phyloP scores from a whole-genome alignment of 1,284 basidiomycete genomes.

The Ganoderma lingzhi region DNA sequence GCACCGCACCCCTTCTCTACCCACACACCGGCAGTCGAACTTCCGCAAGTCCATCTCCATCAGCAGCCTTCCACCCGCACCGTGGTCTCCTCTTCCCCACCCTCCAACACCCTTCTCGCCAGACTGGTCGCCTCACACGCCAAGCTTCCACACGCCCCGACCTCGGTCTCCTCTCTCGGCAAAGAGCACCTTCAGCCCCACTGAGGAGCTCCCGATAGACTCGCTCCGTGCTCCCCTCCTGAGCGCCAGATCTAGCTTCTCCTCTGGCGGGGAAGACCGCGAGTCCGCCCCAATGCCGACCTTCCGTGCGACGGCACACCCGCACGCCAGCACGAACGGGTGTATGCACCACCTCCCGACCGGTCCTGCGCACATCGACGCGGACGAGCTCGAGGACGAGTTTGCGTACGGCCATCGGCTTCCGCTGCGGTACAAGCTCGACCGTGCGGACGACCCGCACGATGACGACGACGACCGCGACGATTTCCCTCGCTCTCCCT shows the following conservation, averaged over 20 bases:
- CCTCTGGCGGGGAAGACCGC: slow-evolving; percentile 9
- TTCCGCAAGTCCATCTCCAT: slow-evolving; percentile 41
- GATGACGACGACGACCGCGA: not conserved
- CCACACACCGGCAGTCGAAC: slow-evolving; percentile 17
- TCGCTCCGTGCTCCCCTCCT: slow-evolving; percentile 23
- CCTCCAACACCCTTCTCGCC: slow-evolving; percentile 63
- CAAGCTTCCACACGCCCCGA: slow-evolving; percentile 20
- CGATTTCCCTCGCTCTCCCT: not conserved
- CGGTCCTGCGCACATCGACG: slow-evolving; percentile 21
- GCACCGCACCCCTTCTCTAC: slow-evolving; percentile 63
- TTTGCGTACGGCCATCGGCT: slow-evolving; percentile 28
- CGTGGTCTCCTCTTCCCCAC: slow-evolving; percentile 34
- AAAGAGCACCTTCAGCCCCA: slow-evolving; percentile 20
- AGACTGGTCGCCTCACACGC: slow-evolving; percentile 28
- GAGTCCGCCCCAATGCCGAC: slow-evolving; percentile 21
- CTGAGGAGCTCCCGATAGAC: slow-evolving; percentile 21
- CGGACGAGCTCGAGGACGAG: slow-evolving; percentile 28
- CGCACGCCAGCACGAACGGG: slow-evolving; percentile 13
- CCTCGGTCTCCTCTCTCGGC: slow-evolving; percentile 12
- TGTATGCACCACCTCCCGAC: slow-evolving; percentile 15
- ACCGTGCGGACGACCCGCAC: slow-evolving; percentile 7
- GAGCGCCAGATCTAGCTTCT: slow-evolving; percentile 4
- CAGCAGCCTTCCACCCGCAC: slow-evolving; percentile 68
- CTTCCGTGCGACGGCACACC: slow-evolving; percentile 29
- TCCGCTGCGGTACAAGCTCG: slow-evolving; percentile 26